Conservation (phyloP, 2,329 filamentous ascomycete species). For the Canariomyces notabilis region DNA sequence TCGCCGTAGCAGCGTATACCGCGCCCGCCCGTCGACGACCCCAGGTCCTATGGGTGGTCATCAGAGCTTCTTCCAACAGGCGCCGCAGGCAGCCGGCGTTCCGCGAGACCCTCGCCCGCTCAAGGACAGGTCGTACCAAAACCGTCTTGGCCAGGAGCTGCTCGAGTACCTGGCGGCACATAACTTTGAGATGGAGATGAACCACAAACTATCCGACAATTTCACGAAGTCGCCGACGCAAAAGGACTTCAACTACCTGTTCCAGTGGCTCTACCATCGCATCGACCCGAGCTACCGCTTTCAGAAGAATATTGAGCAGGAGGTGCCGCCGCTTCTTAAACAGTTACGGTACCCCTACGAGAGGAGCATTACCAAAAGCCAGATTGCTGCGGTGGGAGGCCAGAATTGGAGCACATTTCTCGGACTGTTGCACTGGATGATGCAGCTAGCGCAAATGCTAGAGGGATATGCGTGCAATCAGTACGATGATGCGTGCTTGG, state of each 20-base stretch:
- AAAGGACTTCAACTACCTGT: slow-evolving; percentile 97
- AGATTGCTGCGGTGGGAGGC: slow-evolving; percentile 88
- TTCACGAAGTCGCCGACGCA: slow-evolving; percentile 91
- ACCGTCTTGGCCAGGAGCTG: slow-evolving; percentile 80
- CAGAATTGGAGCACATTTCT: slow-evolving; percentile 97
- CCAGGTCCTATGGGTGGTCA: slow-evolving; percentile 63
- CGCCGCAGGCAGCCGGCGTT: slow-evolving; percentile 72
- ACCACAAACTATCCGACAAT: slow-evolving; percentile 85
- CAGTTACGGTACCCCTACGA: slow-evolving; percentile 94
- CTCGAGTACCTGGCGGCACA: slow-evolving; percentile 87
- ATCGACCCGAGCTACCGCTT: slow-evolving; percentile 94
- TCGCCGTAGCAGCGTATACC: slow-evolving; percentile 78
- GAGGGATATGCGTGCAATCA: slow-evolving; percentile 72
- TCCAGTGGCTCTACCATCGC: slow-evolving; percentile 94
- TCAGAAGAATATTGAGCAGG: slow-evolving; percentile 89
- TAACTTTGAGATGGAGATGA: slow-evolving; percentile 98
- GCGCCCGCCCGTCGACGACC: slow-evolving; percentile 59
- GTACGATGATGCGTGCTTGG: slow-evolving; percentile 86
- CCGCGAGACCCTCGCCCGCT: slow-evolving; percentile 83
- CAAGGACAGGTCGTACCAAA: slow-evolving; percentile 73
- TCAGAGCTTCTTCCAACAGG: slow-evolving; percentile 93
- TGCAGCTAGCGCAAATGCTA: slow-evolving; percentile 93
- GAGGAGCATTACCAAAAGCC: slow-evolving; percentile 92
- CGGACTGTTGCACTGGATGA: slow-evolving; percentile 95
- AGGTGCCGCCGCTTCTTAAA: slow-evolving; percentile 87